Percentiles rank a stretch among this genome's conserved stretches.
Conservation (phyloP, 805 yeast genomes). For the Ogataea neopini region DNA sequence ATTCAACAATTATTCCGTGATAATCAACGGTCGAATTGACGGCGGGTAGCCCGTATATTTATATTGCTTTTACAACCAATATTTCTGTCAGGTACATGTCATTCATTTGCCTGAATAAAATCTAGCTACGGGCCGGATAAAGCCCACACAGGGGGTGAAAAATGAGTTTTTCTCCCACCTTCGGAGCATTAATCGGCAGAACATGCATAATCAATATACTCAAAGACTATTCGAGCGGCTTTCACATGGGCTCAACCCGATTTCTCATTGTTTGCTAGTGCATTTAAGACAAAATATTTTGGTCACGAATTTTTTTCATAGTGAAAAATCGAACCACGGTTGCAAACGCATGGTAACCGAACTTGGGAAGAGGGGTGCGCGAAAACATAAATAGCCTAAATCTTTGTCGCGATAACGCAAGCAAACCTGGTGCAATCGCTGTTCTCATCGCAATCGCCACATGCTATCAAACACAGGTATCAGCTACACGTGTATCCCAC, state of each 20-base stretch:
- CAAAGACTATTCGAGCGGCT: not conserved
- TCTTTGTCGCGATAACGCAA: not conserved
- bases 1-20: too few relatives aligned
- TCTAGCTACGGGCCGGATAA: slow-evolving; percentile 1
- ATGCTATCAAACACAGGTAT: not conserved
- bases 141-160: slow-evolving; percentile 4
- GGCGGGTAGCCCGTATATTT: slow-evolving; percentile 1
- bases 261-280: slow-evolving; percentile 3
- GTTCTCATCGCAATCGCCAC: too few relatives aligned
- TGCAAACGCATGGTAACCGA: slow-evolving; percentile 3
- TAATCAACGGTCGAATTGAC: not conserved
- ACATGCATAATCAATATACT: slow-evolving; percentile 4
- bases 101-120: not conserved
- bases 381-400: not conserved
- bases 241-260: slow-evolving; percentile 2
- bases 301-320: slow-evolving; percentile 17
- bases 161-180: slow-evolving; percentile 1
- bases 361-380: not conserved
- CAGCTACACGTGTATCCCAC: not conserved
- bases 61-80: slow-evolving; percentile 1
- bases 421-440: not conserved
- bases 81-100: slow-evolving; percentile 1
- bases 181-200: slow-evolving; percentile 3
- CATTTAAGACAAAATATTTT: not conserved
- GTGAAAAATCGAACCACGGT: slow-evolving; percentile 6